A percentile compares a stretch with the other conserved stretches of the same genome.
Evolutionary conservation across 495 filamentous ascomycete genomes (phyloP).

Genomic region (Pseudevernia furfuracea): DNA sequence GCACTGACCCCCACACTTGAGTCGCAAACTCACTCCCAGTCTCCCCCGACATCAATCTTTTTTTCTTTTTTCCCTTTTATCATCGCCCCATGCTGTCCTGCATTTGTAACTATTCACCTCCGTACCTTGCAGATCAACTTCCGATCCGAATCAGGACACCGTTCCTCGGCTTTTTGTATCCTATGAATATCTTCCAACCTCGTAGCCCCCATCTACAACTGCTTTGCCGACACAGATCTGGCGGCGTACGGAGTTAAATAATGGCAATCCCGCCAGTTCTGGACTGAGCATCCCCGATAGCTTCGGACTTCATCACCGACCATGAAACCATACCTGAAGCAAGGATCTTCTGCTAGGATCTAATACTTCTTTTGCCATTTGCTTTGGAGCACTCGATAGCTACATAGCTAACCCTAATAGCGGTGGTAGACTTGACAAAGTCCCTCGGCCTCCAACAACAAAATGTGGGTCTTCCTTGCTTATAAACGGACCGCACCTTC

Average conservation of each 20-base stretch:
- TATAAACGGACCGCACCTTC: conserved; percentile 10
- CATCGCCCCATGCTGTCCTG: not conserved
- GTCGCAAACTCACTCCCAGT: not conserved
- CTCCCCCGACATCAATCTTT: not conserved
- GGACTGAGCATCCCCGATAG: not conserved
- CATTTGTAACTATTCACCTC: conserved; percentile 1
- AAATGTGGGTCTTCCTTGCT: not conserved
- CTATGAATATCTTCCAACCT: conserved; percentile 7
- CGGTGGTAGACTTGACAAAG: not conserved
- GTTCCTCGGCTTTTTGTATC: conserved; percentile 7
- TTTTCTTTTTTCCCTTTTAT: too few species aligned
- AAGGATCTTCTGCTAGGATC: not conserved
- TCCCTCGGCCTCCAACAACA: not conserved
- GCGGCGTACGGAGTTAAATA: not conserved
- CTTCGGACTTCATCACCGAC: not conserved
- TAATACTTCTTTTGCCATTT: not conserved
- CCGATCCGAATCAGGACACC: not conserved
- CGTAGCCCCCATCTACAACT: not conserved
- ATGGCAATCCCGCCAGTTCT: not conserved
- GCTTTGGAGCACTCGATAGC: not conserved
- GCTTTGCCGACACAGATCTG: not conserved
- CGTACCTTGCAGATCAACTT: conserved; percentile 15
- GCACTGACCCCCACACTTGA: conserved; percentile 10
- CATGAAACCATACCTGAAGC: not conserved
- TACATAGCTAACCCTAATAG: not conserved